These are phyloP conservation scores for Penicillium polonicum DNA, from an alignment of 2,329 filamentous ascomycete species.

Conservation along the genomic window DNA sequence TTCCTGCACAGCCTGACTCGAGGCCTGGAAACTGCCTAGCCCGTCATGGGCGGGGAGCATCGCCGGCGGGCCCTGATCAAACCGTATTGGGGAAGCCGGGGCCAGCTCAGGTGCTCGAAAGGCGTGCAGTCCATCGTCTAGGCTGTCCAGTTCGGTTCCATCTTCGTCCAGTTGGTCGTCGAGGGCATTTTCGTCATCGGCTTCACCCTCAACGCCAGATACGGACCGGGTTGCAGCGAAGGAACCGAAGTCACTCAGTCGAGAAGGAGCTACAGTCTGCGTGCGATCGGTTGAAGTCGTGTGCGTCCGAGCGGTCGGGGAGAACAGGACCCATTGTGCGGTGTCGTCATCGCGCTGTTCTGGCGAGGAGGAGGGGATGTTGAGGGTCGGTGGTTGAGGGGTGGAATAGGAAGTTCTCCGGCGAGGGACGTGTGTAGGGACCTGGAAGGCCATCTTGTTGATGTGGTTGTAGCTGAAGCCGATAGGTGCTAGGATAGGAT, in stretches of 20 bases:
- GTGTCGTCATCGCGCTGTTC: constrained; percentile 63
- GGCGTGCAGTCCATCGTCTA: constrained; percentile 87
- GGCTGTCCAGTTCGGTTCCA: constrained; percentile 80
- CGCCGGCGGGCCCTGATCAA: constrained; percentile 60
- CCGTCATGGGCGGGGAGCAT: constrained; percentile 92
- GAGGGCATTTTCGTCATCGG: constrained; percentile 49
- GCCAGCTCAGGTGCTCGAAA: constrained; percentile 66
- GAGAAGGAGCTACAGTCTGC: constrained; percentile 67
- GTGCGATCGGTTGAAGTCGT: constrained; percentile 65
- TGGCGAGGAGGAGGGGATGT: constrained; percentile 27
- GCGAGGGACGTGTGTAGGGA: constrained; percentile 37
- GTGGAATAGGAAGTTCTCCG: constrained; percentile 37
- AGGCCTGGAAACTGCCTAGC: constrained; percentile 76
- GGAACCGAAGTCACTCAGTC: constrained; percentile 77
- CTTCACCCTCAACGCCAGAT: constrained; percentile 34
- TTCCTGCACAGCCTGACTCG: constrained; percentile 66
- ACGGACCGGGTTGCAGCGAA: constrained; percentile 65
- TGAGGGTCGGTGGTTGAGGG: constrained; percentile 29
- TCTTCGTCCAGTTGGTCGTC: constrained; percentile 59
- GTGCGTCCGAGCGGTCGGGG: constrained; percentile 69
- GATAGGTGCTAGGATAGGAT: constrained; percentile 12
- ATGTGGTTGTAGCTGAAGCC: background rate
- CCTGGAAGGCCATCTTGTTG: constrained; percentile 39
- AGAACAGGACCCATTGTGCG: constrained; percentile 96
- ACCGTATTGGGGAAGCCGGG: constrained; percentile 41